A percentile compares a stretch with the other conserved stretches of the same genome.
Conservation (phyloP, 2,329 filamentous ascomycete genomes). For the Capronia coronata region DNA sequence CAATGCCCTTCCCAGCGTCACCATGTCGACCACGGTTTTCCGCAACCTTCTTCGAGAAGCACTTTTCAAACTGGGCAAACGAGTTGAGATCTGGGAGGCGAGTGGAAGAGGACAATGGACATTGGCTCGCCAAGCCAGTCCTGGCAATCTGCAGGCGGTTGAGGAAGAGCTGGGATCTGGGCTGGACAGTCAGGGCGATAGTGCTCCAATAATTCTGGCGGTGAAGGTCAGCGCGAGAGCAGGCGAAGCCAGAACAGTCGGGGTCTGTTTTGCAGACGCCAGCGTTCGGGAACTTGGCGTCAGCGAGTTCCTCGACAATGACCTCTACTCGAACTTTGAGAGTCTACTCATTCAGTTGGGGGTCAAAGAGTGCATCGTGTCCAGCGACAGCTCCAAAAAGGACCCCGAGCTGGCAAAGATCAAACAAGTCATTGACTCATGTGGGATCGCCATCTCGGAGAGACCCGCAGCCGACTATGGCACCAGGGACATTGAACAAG, state of each 20-base stretch:
- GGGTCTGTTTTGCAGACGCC: conserved; percentile 96
- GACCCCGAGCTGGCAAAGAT: conserved; percentile 85
- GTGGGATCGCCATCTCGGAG: conserved; percentile 83
- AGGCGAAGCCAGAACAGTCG: conserved; percentile 74
- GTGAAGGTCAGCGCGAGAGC: conserved; percentile 90
- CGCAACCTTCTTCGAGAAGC: conserved; percentile 92
- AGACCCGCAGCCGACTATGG: conserved; percentile 70
- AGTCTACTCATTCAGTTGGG: conserved; percentile 92
- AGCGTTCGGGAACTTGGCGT: conserved; percentile 92
- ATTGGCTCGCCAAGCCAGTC: conserved; percentile 82
- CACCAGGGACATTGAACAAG: conserved; percentile 89
- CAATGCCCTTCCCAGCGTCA: conserved; percentile 84
- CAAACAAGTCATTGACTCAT: conserved; percentile 81
- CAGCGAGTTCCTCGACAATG: conserved; percentile 98
- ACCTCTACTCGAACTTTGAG: conserved; percentile 96
- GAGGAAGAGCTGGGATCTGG: conserved; percentile 79
- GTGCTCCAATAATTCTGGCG: conserved; percentile 87
- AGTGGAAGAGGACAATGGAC: conserved; percentile 77
- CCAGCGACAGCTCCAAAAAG: conserved; percentile 69
- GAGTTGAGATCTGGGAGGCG: conserved; percentile 83
- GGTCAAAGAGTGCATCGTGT: conserved; percentile 87
- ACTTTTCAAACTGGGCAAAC: conserved; percentile 82
- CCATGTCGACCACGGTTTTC: conserved; percentile 91
- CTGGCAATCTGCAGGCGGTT: conserved; percentile 92
- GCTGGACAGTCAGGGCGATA: conserved; percentile 47